phyloP scores from a whole-genome alignment of 2,329 filamentous ascomycete genomes.

The Endoconidiophora polonica region DNA sequence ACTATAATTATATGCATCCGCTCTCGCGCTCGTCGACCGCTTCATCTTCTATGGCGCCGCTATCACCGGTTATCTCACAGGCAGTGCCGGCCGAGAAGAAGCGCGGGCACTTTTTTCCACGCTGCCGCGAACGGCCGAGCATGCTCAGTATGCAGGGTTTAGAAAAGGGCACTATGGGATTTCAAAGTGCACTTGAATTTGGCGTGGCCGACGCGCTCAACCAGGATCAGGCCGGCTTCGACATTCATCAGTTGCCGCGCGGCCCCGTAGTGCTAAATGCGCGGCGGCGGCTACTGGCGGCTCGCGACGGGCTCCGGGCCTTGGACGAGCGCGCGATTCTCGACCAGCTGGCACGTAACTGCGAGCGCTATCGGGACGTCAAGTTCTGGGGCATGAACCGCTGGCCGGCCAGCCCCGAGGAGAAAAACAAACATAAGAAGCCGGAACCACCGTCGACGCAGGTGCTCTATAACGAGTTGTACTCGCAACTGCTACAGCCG shows the following conservation, averaged over 20 bases:
- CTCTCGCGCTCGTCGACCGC: constrained; percentile 8
- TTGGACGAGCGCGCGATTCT: constrained; percentile 41
- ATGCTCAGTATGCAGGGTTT: constrained; percentile 58
- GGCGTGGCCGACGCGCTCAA: constrained; percentile 46
- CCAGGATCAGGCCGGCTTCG: constrained; percentile 44
- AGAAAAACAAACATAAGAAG: constrained; percentile 1
- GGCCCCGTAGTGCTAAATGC: constrained; percentile 39
- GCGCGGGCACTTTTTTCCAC: constrained; percentile 40
- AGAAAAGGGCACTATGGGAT: constrained; percentile 55
- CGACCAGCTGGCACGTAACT: constrained; percentile 40
- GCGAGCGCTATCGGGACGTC: constrained; percentile 37
- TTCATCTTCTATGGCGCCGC: constrained; percentile 24
- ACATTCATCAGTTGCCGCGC: constrained; percentile 34
- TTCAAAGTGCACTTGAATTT: constrained; percentile 49
- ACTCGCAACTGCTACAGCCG: constrained; percentile 41
- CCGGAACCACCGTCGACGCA: constrained; percentile 15
- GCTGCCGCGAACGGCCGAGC: constrained; percentile 45
- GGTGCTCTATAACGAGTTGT: constrained; percentile 46
- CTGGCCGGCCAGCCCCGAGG: constrained; percentile 1
- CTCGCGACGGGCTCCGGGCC: constrained; percentile 35
- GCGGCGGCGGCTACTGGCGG: constrained; percentile 37
- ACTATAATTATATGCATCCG: constrained; percentile 3
- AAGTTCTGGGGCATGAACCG: constrained; percentile 31
- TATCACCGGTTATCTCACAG: constrained; percentile 6
- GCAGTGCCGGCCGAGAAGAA: constrained; percentile 24